Evolutionary conservation across 169 alveolate genomes (phyloP), one percentile per base, ranked within the genome.

Genomic region (Plasmodium vinckei): DNA sequence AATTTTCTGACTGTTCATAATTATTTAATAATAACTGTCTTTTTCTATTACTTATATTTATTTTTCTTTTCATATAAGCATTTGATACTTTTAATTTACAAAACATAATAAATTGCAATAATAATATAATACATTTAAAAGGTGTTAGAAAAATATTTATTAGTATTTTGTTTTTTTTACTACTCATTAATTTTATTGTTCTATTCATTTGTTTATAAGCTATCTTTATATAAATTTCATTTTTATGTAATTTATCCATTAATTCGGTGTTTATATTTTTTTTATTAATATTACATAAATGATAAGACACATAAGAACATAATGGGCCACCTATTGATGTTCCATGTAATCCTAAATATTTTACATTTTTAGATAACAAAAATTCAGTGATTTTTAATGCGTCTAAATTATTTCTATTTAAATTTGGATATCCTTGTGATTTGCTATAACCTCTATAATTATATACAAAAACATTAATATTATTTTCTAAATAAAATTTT

Each of bases 261-360:
- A 42, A 21, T 42, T 82, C 71, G 4, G 61, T 47, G 44, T 67
- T 47, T n/a, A 53, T 39, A 25, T 44, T 53, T 44, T 67, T 59
- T 56, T 82, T 49, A 27, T 82, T 57, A 67, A 82, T 68, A 68
- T 69, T 82, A 49, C 84, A 42, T 15, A 82, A 71, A 68, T 82
- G 90, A 51, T 82, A 82, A 9, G 90, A 67, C 9, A 82, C 90
- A 61, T 67, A 82, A 9, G 84, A 82, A 17, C 90, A 82, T 44
- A 82, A 71, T 19, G 90, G 90, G 9, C 90, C 90, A 12, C 90
- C 90, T 42, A 82, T 82, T 10, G 90, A 82, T 53, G 73, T 82
- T 57, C 90, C 90, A 44, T 82, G 90, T 42, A 82, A 47, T 27
- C 90, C 90, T 82, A 82, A 82, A 82, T 82, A 54, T 82, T 82